Evolutionary conservation across 2,329 filamentous ascomycete genomes (phyloP), one percentile per base, ranked within the genome.

Genomic region (Aaosphaeria pasadenensis): DNA sequence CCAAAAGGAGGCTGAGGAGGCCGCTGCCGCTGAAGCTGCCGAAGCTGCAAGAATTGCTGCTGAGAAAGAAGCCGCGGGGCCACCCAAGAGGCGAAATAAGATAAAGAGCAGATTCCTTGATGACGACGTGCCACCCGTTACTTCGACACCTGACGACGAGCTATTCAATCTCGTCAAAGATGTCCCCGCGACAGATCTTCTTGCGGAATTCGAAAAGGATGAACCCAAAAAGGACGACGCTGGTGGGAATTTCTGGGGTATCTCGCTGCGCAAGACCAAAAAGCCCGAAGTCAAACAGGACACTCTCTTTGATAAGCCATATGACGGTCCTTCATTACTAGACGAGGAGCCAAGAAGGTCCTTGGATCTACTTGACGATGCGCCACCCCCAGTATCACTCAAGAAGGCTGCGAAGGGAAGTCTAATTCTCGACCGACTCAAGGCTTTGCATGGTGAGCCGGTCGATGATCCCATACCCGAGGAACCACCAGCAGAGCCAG

Each of bases 401-500:
- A 61, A 59, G 53, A 49, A 51, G 49, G 43, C 48, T 4, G 43
- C 39, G 30, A 58, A 48, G 36, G 48, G 49, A 48, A 67, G 72
- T 11, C 77, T 72, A 43, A 71, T 83, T 39, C 74, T 77, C 11
- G 80, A 83, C 54, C 76, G 76, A 55, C 77, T 83, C 66, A 80
- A 45, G 35, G 45, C 32, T 43, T 62, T 70, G 46, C 70, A 36
- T 9, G 7, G 7, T 36, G 33, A 36, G 33, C 33, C 33, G 9
- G 33, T 9, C 9, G 49, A 63, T 66, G 49, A 70, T 69, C 33
- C 33, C n/a, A n/a, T 9, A 36, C 33, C 33, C n/a, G 33, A 36
- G 43, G 40, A 62, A 13, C 66, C 70, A 42, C 62, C 62, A 6
- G 65, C 67, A 35, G 55, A 61, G 33, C 48, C 48, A 40, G 54